These are phyloP conservation scores for Wickerhamiella kurtzmanii DNA, from an alignment of 805 yeast genomes.

Conservation along the genomic window DNA sequence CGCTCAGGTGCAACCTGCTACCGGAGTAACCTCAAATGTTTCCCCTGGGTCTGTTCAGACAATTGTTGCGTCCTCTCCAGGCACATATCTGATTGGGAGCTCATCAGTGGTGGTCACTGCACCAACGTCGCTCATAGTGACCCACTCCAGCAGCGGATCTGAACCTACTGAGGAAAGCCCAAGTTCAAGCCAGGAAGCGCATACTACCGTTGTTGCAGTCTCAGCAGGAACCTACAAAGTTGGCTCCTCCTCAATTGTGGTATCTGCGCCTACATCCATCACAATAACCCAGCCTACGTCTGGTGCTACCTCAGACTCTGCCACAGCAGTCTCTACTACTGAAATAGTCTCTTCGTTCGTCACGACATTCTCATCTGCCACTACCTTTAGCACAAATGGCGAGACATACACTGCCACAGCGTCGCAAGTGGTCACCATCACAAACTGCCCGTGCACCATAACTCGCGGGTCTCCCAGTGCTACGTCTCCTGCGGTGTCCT, in stretches of 20 bases:
- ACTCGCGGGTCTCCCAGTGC: not conserved
- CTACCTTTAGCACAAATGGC: constrained; percentile 7
- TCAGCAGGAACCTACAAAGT: not conserved
- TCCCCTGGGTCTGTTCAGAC: too few relatives aligned
- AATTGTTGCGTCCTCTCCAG: too few relatives aligned
- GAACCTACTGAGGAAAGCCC: too few relatives aligned
- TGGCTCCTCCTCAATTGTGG: not conserved
- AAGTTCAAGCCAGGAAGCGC: too few relatives aligned
- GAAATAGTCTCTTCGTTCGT: constrained; percentile 6
- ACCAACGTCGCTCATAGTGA: not conserved
- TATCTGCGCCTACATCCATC: not conserved
- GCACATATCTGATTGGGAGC: too few relatives aligned
- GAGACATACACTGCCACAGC: constrained; percentile 8
- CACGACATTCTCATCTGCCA: constrained; percentile 7
- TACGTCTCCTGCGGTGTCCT: too few relatives aligned
- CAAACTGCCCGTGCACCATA: constrained; percentile 15
- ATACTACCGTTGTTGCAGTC: not conserved
- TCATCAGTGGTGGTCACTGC: not conserved
- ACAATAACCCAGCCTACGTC: not conserved
- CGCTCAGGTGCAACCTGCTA: too few relatives aligned
- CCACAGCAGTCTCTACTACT: constrained; percentile 1
- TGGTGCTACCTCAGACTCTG: not conserved
- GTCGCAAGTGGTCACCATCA: constrained; percentile 9
- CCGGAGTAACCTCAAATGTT: too few relatives aligned
- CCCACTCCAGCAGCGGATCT: not conserved